Percentiles rank a stretch among this genome's conserved stretches.
These are phyloP conservation scores for Mycena olivaceomarginata DNA, from an alignment of 768 basidiomycete genomes.

Conservation along the genomic window DNA sequence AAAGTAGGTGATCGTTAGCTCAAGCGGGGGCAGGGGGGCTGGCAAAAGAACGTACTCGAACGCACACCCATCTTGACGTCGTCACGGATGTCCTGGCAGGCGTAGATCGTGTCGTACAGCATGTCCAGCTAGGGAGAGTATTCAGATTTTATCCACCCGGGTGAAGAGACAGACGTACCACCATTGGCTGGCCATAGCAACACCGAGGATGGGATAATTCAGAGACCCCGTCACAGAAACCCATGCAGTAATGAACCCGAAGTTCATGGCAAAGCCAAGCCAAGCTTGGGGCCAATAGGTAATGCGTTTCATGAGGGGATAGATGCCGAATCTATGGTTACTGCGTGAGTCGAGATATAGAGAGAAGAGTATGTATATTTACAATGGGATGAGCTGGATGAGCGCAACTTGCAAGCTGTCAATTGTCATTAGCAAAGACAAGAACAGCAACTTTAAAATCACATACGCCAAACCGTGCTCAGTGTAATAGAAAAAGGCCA, in stretches of 20 bases:
- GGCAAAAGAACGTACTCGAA: conserved; percentile 60
- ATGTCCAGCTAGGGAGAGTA: conserved; percentile 30
- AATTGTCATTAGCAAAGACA: conserved; percentile 16
- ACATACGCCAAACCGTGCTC: conserved; percentile 57
- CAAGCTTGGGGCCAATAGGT: conserved; percentile 80
- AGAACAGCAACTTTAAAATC: conserved; percentile 6
- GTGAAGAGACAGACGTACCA: conserved; percentile 51
- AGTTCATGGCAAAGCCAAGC: conserved; percentile 77
- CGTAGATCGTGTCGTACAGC: conserved; percentile 79
- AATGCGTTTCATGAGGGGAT: conserved; percentile 73
- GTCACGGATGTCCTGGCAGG: conserved; percentile 87
- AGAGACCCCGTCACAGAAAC: conserved; percentile 58
- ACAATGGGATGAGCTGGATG: conserved; percentile 67
- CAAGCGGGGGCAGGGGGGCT: too few relatives aligned
- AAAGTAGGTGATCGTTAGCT: too few relatives aligned
- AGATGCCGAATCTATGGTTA: conserved; percentile 55
- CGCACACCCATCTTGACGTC: conserved; percentile 82
- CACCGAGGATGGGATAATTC: conserved; percentile 53
- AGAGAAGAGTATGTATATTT: too few relatives aligned
- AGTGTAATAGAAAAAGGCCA: conserved; percentile 60
- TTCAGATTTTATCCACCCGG: not conserved
- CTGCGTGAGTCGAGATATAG: too few relatives aligned
- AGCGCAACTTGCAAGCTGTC: conserved; percentile 63
- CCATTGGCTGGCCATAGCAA: conserved; percentile 65
- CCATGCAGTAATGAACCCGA: conserved; percentile 71